Conservation (phyloP, 2,329 filamentous ascomycete genomes). For the Claviceps capensis region DNA sequence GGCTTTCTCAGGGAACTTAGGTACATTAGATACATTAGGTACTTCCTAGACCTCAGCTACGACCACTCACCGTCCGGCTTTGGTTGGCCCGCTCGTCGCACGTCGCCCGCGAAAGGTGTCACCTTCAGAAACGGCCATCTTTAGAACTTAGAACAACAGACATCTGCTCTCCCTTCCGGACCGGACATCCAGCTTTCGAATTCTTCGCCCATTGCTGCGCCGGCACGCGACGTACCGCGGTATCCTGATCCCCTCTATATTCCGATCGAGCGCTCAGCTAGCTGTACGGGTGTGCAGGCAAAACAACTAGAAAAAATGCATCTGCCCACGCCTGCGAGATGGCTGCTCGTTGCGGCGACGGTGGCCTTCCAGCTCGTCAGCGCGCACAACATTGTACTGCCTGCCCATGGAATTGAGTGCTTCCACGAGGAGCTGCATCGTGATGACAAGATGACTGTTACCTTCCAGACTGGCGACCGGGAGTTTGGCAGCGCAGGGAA, state of each 20-base stretch:
- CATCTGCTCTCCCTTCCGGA: background rate
- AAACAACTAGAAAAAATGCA: slow-evolving; percentile 12
- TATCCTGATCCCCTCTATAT: background rate
- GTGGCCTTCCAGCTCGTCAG: slow-evolving; percentile 41
- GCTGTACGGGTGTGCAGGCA: background rate
- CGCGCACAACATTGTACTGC: slow-evolving; percentile 93
- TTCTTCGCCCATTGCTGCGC: background rate
- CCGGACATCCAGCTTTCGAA: background rate
- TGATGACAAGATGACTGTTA: slow-evolving; percentile 97
- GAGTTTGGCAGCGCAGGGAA: slow-evolving; percentile 93
- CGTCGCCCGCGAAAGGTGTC: slow-evolving; percentile 3
- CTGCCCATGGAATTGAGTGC: slow-evolving; percentile 87
- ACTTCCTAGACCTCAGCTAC: background rate
- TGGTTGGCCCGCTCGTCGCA: background rate
- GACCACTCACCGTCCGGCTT: background rate
- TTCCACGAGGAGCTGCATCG: slow-evolving; percentile 88
- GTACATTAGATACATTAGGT: no score
- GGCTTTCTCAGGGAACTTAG: no score
- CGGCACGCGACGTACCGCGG: background rate
- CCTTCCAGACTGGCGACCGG: slow-evolving; percentile 92
- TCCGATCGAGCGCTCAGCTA: background rate
- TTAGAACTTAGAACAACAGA: background rate
- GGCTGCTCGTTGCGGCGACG: slow-evolving; percentile 25
- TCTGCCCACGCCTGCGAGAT: slow-evolving; percentile 25
- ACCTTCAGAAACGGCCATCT: background rate